Evolutionary conservation across 2,329 filamentous ascomycete species (phyloP).

Genomic region (Rhexocercosporidium sp.): DNA sequence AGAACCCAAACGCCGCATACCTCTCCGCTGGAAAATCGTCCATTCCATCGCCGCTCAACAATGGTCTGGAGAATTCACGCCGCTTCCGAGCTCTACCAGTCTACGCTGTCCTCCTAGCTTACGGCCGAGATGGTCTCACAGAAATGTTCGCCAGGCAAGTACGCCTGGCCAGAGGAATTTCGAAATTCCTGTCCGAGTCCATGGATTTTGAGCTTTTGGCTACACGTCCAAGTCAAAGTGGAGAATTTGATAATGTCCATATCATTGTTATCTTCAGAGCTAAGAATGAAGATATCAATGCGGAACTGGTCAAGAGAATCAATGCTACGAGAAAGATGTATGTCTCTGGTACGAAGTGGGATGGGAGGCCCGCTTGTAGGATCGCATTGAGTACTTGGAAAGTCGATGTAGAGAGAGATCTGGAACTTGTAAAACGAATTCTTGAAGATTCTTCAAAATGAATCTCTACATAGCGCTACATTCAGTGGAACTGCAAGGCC

Average conservation of each 20-base stretch:
- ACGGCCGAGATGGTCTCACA: conserved; percentile 72
- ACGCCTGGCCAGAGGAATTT: conserved; percentile 69
- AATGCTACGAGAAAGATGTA: conserved; percentile 79
- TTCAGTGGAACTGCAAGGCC: not conserved
- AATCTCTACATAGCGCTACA: not conserved
- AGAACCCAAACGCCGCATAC: conserved; percentile 87
- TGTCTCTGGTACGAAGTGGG: conserved; percentile 82
- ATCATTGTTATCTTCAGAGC: conserved; percentile 82
- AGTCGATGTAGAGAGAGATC: conserved; percentile 71
- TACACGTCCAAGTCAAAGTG: conserved; percentile 7
- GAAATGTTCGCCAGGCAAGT: conserved; percentile 77
- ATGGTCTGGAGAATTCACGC: conserved; percentile 89
- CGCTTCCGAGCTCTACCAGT: conserved; percentile 90
- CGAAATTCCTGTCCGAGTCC: conserved; percentile 64
- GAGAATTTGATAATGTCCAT: conserved; percentile 41
- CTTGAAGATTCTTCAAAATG: conserved; percentile 46
- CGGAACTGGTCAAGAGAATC: conserved; percentile 69
- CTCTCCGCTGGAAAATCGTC: conserved; percentile 54
- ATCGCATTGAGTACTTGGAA: conserved; percentile 88
- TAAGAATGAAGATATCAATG: conserved; percentile 67
- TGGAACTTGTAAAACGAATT: conserved; percentile 67
- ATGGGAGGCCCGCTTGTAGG: conserved; percentile 74
- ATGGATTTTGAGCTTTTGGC: conserved; percentile 72
- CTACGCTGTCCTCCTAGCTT: conserved; percentile 78
- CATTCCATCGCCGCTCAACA: conserved; percentile 83